These are phyloP conservation scores for Erodium texanum DNA, from an alignment of 441 rosid species.

Conservation along the genomic window DNA sequence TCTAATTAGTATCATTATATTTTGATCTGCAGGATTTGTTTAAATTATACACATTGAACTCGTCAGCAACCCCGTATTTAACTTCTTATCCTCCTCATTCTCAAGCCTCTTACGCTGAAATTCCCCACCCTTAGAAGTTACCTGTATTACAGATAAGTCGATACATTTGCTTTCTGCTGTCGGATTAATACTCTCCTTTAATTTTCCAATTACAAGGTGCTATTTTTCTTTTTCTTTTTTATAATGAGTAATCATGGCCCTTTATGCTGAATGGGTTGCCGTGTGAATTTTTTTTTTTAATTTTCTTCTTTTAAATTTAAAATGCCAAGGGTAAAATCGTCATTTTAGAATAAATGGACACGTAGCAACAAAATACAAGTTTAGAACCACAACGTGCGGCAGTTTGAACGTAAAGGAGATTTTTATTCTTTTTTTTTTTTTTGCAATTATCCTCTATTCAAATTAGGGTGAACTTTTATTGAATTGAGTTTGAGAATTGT, in stretches of 20 bases:
- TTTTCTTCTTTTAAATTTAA: too few relatives aligned
- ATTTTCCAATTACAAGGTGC: slow-evolving; percentile 1
- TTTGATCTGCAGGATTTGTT: neutral
- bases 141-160: slow-evolving; percentile 4
- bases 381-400: too few relatives aligned
- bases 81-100: neutral
- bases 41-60: slow-evolving; percentile 1
- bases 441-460: too few relatives aligned
- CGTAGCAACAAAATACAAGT: too few relatives aligned
- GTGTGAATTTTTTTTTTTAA: too few relatives aligned
- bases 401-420: too few relatives aligned
- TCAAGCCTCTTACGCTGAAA: neutral
- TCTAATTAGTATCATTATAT: neutral
- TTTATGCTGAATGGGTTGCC: neutral
- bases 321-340: too few relatives aligned
- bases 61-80: neutral
- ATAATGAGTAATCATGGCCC: neutral
- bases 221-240: neutral
- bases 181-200: neutral
- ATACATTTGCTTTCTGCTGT: neutral
- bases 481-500: neutral
- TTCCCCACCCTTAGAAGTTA: neutral
- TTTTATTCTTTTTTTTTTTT: too few relatives aligned
- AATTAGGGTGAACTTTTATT: too few relatives aligned
- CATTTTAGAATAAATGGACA: too few relatives aligned